Evolutionary conservation across 345 rosid genomes (phyloP), one percentile per base, ranked within the genome.

Genomic region (Brassica cretica): DNA sequence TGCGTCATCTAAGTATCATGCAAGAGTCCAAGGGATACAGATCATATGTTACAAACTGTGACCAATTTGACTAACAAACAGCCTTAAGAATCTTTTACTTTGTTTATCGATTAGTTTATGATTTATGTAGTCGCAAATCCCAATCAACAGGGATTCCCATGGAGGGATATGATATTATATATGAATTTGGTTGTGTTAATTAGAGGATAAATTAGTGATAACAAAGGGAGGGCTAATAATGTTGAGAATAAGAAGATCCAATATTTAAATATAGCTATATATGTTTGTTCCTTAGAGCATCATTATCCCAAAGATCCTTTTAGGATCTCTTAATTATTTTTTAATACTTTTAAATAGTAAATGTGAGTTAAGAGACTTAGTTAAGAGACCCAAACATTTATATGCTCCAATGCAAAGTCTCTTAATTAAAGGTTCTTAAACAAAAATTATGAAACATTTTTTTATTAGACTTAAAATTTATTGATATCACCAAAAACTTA

Each of bases 51-150:
- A 49, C 63, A 61, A 69, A 62, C 2, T 32, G 69, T 62, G 69
- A 49, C 53, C 51, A 68, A 61, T 37, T 69, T 51, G 70, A 25
- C 70, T 53, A 70, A n/a, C 64, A 63, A 69, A 62, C 74, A 60
- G 19, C 21, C 15, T 41, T 32, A 76, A 44, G 51, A 61, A 33
- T 9, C 25, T 21, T 68, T 68, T 68, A 60, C 63, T 68, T 68
- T 62, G 14, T 8, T 10, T 19, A 5, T 21, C 4, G 18, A n/a
- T 58, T 8, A 19, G 24, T 69, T 67, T 76, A 21, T 49, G 74
- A 14, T 63, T 76, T 68, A 68, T 61, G 12, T 37, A 66, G 46
- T 58, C 5, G 24, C 46, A n/a, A 59, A 67, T 58, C 72, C 59
- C 72, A 10, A 27, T 58, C 66, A 44, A 14, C 61, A 67, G 18